Conservation (phyloP, 495 filamentous ascomycete species). For the Daldinia concentrica region DNA sequence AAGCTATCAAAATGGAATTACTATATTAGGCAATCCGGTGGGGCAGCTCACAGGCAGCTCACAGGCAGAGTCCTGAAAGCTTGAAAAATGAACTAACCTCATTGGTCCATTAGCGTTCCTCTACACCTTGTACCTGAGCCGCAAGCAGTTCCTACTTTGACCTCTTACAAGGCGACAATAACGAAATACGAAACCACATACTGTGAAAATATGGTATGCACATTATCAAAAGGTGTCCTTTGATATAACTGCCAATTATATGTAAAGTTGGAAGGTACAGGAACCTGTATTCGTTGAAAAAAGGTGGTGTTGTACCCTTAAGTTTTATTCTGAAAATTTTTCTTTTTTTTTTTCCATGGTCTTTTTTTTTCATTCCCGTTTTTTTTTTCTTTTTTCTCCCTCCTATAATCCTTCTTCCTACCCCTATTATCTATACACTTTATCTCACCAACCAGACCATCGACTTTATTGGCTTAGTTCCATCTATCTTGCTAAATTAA, state of each 20-base stretch:
- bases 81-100: constrained; percentile 10
- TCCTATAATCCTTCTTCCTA: not conserved
- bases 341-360: constrained; percentile 24
- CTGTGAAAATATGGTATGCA: constrained; percentile 1
- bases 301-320: constrained; percentile 12
- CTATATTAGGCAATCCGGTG: constrained; percentile 21
- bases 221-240: constrained; percentile 1
- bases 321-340: constrained; percentile 20
- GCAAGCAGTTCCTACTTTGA: constrained; percentile 26
- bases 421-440: not conserved
- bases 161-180: constrained; percentile 10
- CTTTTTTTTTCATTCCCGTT: constrained; percentile 14
- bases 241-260: not conserved
- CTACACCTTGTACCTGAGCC: constrained; percentile 27
- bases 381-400: constrained; percentile 3
- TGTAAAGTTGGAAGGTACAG: not conserved
- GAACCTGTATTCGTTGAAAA: not conserved
- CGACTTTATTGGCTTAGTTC: not conserved
- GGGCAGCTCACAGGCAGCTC: not conserved
- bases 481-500: not conserved
- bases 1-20: not conserved
- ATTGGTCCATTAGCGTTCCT: constrained; percentile 20
- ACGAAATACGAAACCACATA: constrained; percentile 15
- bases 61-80: constrained; percentile 2
- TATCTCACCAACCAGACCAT: not conserved